phyloP scores from a whole-genome alignment of 2,329 filamentous ascomycete genomes.

The Exophiala phaeomuriformis region DNA sequence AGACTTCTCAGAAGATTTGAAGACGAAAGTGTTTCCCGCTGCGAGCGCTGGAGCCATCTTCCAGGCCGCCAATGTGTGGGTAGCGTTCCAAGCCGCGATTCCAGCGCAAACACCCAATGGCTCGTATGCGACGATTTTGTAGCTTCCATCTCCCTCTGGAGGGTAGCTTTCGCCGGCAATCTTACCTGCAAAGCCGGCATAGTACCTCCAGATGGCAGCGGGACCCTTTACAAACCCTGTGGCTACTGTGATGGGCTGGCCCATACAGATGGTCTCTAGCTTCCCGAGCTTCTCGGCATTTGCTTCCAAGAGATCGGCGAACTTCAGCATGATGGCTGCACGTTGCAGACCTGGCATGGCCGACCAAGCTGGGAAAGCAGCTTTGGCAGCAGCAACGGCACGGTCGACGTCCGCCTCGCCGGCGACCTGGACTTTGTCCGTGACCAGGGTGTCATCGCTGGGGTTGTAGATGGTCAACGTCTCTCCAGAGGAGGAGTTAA shows the following conservation, averaged over 20 bases:
- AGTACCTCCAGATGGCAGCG: constrained; percentile 50
- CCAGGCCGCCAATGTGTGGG: constrained; percentile 65
- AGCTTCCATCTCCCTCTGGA: constrained; percentile 27
- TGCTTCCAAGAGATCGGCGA: constrained; percentile 54
- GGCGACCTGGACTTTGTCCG: constrained; percentile 25
- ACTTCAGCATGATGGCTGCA: constrained; percentile 28
- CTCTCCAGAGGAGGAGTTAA: constrained; percentile 33
- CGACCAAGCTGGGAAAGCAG: constrained; percentile 31
- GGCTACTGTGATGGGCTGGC: constrained; percentile 63
- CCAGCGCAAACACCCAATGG: constrained; percentile 60
- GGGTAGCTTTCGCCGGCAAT: constrained; percentile 58
- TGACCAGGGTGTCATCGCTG: constrained; percentile 26
- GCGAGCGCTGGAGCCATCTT: constrained; percentile 51
- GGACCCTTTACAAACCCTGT: constrained; percentile 16
- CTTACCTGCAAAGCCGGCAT: constrained; percentile 73
- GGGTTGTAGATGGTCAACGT: constrained; percentile 35
- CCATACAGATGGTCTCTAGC: constrained; percentile 73
- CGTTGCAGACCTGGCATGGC: constrained; percentile 27
- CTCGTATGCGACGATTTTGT: constrained; percentile 28
- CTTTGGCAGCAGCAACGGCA: constrained; percentile 34
- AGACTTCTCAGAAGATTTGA: constrained; percentile 54
- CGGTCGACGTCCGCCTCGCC: constrained; percentile 32
- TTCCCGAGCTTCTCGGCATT: constrained; percentile 56
- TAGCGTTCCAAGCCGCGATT: constrained; percentile 79
- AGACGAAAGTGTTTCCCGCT: constrained; percentile 50